phyloP scores from a whole-genome alignment of 805 yeast genomes.

The Metschnikowia noctiluminum region DNA sequence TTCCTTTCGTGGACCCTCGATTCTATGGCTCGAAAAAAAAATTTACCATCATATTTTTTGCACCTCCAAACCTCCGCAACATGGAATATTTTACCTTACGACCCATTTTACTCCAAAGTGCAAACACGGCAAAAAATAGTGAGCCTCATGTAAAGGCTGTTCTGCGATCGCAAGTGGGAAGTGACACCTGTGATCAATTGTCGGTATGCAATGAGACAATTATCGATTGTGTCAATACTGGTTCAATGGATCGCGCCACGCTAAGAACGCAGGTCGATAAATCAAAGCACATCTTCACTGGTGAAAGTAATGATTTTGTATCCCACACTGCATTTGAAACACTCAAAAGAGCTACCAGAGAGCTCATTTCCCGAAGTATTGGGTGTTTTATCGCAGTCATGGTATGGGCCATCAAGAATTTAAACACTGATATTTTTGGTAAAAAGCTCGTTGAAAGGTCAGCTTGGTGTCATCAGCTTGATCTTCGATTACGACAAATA shows the following conservation, averaged over 20 bases:
- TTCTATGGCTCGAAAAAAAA: background rate
- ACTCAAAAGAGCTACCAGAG: no score
- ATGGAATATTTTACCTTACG: slow-evolving; percentile 74
- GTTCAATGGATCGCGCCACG: slow-evolving; percentile 16
- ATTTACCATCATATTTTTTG: slow-evolving; percentile 41
- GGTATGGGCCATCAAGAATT: slow-evolving; percentile 16
- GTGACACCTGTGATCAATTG: background rate
- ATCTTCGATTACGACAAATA: slow-evolving; percentile 70
- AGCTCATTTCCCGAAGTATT: background rate
- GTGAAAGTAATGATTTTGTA: background rate
- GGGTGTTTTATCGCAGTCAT: slow-evolving; percentile 14
- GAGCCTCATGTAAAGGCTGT: slow-evolving; percentile 3
- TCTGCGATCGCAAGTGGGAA: slow-evolving; percentile 1
- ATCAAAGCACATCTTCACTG: background rate
- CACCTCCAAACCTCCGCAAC: slow-evolving; percentile 65
- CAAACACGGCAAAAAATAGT: slow-evolving; percentile 16
- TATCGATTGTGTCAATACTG: slow-evolving; percentile 33
- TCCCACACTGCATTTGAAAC: no score
- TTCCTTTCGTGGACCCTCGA: slow-evolving; percentile 9
- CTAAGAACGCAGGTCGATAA: background rate
- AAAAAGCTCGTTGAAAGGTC: slow-evolving; percentile 41
- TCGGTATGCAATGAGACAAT: slow-evolving; percentile 27
- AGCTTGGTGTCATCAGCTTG: slow-evolving; percentile 74
- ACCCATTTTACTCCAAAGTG: slow-evolving; percentile 67
- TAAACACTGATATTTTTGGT: slow-evolving; percentile 26